Base-by-base conservation (phyloP, 805 yeast genomes). In the Candida maltosa region DNA sequence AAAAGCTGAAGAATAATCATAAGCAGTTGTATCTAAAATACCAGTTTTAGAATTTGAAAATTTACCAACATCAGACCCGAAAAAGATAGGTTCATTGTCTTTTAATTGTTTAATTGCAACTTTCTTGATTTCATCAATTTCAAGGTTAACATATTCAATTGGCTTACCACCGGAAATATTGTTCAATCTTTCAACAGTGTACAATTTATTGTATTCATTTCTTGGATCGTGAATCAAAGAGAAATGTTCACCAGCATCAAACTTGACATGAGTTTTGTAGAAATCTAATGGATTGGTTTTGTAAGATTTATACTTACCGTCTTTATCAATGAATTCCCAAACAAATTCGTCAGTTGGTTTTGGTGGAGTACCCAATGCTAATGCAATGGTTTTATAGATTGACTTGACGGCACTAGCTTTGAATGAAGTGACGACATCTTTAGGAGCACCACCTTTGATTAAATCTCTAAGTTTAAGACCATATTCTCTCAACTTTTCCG, bases 61-160 rank as follows among this genome's bases (percentile, higher is more conserved):
- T 55, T 83, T 80, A 16, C 91, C 93, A n/a, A 89, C 86, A 57
- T 87, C 94, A 12, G 89, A 80, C 9, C 95, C 95, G 52, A 87
- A 87, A 66, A 87, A 87, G 5, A 87, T 86, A 0, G 94, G 83
- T 63, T 83, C 83, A 60, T 84, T 80, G 41, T 67, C 69, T 61
- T 81, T 73, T 52, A 87, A 73, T 61, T 87, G 76, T 49, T 75
- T 71, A 25, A 85, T 76, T 19, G 86, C 84, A 32, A 79, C 69
- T 21, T 69, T 50, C 29, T 87, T 76, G 37, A 87, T 63, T 6
- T 64, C 64, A 12, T 73, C 73, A 39, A 80, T 73, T 27, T 78
- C 80, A 35, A 78, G 67, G 56, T 87, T 87, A 49, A 87, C 70
- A 54, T 87, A 87, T 30, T 74, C 68, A 22, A 86, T 87, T 24